Conservation (phyloP, 2,329 filamentous ascomycete species). For the Fusarium illudens region DNA sequence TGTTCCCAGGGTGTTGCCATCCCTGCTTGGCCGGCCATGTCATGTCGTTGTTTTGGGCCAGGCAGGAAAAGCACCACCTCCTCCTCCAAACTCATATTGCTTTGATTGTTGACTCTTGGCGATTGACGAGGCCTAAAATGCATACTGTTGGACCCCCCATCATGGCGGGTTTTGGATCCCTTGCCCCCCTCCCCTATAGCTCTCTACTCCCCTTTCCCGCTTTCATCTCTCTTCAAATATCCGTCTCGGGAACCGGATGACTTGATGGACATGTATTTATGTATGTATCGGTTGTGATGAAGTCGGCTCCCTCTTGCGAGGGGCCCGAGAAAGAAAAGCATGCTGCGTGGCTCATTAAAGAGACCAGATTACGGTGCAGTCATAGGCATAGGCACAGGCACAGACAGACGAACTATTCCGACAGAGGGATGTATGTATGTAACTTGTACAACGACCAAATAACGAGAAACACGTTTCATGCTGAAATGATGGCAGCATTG, state of each 20-base stretch:
- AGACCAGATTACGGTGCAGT: background rate
- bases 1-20: constrained; percentile 4
- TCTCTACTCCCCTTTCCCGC: background rate
- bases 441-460: background rate
- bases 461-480: background rate
- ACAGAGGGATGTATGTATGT: background rate
- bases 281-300: background rate
- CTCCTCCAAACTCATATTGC: background rate
- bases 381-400: background rate
- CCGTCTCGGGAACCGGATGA: background rate
- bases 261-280: background rate
- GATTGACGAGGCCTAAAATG: no score
- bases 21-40: background rate
- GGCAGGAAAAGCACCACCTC: background rate
- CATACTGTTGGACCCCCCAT: background rate
- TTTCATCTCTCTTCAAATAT: background rate
- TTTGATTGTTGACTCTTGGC: background rate
- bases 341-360: background rate
- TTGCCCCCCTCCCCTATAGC: background rate
- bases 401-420: background rate
- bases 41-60: background rate
- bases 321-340: background rate
- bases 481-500: background rate
- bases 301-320: no score
- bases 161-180: background rate